Evolutionary conservation across 768 basidiomycete genomes (phyloP), one percentile per base, ranked within the genome.

Genomic region (Mrakia blollopis): DNA sequence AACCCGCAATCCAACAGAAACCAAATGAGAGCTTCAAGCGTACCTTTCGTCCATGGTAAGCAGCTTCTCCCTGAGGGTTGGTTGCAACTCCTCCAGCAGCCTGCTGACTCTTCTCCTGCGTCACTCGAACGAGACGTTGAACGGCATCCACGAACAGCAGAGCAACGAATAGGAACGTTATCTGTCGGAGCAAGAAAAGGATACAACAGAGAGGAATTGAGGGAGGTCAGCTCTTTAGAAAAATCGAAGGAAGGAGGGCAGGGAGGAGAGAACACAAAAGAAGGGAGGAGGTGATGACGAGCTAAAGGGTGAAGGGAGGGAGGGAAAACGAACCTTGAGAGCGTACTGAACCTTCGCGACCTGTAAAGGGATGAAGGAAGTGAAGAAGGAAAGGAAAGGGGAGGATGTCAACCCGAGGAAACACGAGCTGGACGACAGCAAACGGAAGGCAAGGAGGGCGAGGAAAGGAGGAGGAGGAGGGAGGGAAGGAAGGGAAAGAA

Each of bases 71-170:
- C 57, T 72, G 35, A 57, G 72, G 32, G 72, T 78, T 72, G 50
- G 50, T 41, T 21, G 76, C 54, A 2, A 41, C 62, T 10, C 76
- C 76, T 14, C n/a, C 37, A 6, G 21, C 32, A 6, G 44, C 47
- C 50, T 57, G 54, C 28, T 61, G 47, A 14, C 54, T 65, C 79
- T 79, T 77, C 76, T 84, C 83, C 78, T 84, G 82, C 6, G 84
- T 83, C 74, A 85, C 83, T 57, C 84, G 89, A 85, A 91, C 89
- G 92, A 98, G 94, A 78, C 95, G 89, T 84, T 97, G 94, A 47
- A 97, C 86, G 39, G 96, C 94, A 80, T 98, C 96, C 21, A 89
- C 86, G 82, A 97, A 98, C 63, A 98, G 87, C 4, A 98, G 87
- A 1, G 86, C 92, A 1, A 97, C 89, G 81, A 95, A 94, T 79